Evolutionary conservation across 768 basidiomycete genomes (phyloP).

Genomic region (Botryobasidium botryosum): DNA sequence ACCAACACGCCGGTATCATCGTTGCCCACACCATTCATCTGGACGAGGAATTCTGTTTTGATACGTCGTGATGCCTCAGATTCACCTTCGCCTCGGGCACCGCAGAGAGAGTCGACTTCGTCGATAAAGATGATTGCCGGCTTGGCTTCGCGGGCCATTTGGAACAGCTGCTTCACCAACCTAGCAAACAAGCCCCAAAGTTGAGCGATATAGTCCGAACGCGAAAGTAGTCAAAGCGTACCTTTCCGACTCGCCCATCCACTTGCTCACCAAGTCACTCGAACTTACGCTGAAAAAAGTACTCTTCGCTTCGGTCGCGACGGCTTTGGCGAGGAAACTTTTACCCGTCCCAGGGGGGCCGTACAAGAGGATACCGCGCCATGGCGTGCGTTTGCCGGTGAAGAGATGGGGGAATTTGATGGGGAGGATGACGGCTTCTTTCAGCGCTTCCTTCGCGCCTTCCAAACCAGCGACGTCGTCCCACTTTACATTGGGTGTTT

Average conservation of each 20-base stretch:
- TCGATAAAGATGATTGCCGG: conserved; percentile 99
- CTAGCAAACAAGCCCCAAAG: conserved; percentile 24
- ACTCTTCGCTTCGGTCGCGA: conserved; percentile 97
- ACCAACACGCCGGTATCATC: conserved; percentile 95
- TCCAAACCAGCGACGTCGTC: conserved; percentile 97
- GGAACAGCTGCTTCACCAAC: conserved; percentile 89
- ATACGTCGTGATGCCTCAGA: conserved; percentile 93
- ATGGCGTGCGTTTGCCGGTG: conserved; percentile 95
- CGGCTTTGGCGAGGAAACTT: conserved; percentile 91
- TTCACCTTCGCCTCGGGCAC: conserved; percentile 90
- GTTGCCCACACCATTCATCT: conserved; percentile 98
- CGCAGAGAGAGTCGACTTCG: conserved; percentile 92
- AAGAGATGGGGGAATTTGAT: conserved; percentile 99
- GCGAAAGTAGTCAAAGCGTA: conserved; percentile 16
- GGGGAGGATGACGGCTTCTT: conserved; percentile 97
- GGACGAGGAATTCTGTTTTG: conserved; percentile 94
- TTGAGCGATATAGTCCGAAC: conserved; percentile 2
- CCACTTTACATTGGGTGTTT: conserved; percentile 94
- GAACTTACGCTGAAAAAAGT: conserved; percentile 97
- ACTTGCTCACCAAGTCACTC: conserved; percentile 92
- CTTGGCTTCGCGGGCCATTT: conserved; percentile 89
- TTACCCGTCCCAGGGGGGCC: conserved; percentile 98
- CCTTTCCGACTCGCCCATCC: conserved; percentile 99
- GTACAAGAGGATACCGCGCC: conserved; percentile 90
- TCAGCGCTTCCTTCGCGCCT: conserved; percentile 84